Conservation (phyloP, 2,329 filamentous ascomycete genomes). For the Talaromyces pinophilus region DNA sequence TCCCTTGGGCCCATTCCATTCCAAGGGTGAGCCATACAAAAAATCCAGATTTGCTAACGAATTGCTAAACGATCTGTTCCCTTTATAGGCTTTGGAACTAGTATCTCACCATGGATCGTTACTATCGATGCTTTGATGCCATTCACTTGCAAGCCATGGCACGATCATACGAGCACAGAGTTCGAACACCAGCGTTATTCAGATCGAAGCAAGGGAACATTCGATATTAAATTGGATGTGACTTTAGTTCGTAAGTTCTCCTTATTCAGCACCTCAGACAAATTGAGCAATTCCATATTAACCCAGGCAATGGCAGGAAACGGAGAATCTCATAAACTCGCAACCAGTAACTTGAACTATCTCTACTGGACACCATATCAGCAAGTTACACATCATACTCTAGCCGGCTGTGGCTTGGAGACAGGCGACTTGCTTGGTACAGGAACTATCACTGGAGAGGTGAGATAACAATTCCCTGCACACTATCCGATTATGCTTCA, state of each 20-base stretch:
- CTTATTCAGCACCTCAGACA: not conserved
- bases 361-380: slow-evolving; percentile 35
- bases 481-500: not conserved
- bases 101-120: slow-evolving; percentile 63
- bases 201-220: slow-evolving; percentile 3
- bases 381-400: slow-evolving; percentile 35
- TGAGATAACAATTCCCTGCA: not conserved
- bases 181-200: slow-evolving; percentile 14
- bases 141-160: slow-evolving; percentile 29
- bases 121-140: slow-evolving; percentile 59
- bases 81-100: slow-evolving; percentile 55
- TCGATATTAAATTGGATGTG: slow-evolving; percentile 5
- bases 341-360: slow-evolving; percentile 12
- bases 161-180: slow-evolving; percentile 17
- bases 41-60: not conserved
- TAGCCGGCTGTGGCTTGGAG: slow-evolving; percentile 31
- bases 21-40: slow-evolving; percentile 43
- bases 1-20: slow-evolving; percentile 62
- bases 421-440: slow-evolving; percentile 38
- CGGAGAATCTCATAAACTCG: slow-evolving; percentile 13
- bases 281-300: too few relatives aligned
- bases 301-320: not conserved
- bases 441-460: slow-evolving; percentile 34
- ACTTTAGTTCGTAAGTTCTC: slow-evolving; percentile 9
- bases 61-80: not conserved